Evolutionary conservation across 2,329 filamentous ascomycete species (phyloP).

Genomic region (Nemania sp.): DNA sequence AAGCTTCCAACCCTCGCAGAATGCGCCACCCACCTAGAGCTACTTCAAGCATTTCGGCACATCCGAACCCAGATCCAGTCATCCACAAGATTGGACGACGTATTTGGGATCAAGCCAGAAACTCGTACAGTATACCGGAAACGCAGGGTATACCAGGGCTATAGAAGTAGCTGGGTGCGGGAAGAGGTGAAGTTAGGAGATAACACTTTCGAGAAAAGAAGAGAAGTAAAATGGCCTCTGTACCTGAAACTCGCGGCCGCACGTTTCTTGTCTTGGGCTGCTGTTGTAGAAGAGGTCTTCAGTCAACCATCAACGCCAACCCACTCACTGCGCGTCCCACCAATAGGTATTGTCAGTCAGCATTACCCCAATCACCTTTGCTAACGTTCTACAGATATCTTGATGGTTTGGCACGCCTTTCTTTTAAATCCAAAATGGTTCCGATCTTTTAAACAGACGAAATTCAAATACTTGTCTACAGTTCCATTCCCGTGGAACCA

Average conservation of each 20-base stretch:
- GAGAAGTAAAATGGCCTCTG: conserved; percentile 19
- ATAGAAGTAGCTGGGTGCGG: conserved; percentile 1
- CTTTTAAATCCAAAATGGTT: conserved; percentile 27
- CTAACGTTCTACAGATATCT: conserved; percentile 16
- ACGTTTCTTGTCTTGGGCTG: conserved; percentile 21
- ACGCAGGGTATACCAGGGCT: not conserved
- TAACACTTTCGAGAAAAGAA: conserved; percentile 18
- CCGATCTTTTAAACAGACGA: conserved; percentile 9
- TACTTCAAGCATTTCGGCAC: conserved; percentile 22
- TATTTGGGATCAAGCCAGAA: conserved; percentile 17
- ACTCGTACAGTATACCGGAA: conserved; percentile 17
- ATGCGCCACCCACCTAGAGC: conserved; percentile 19
- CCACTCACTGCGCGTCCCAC: conserved; percentile 10
- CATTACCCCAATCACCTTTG: not conserved
- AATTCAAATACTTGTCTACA: not conserved
- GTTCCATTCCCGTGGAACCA: conserved; percentile 19
- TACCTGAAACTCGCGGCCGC: conserved; percentile 18
- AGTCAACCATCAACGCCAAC: not conserved
- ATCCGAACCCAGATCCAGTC: conserved; percentile 11
- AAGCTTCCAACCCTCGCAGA: conserved; percentile 19
- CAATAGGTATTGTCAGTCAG: conserved; percentile 12
- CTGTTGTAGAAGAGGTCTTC: conserved; percentile 5
- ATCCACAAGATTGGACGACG: conserved; percentile 2
- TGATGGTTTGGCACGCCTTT: conserved; percentile 28
- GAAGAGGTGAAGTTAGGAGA: conserved; percentile 19